Percentiles rank a stretch among this genome's conserved stretches.
Conservation (phyloP, 2,329 filamentous ascomycete species). For the Penicillium sp. region DNA sequence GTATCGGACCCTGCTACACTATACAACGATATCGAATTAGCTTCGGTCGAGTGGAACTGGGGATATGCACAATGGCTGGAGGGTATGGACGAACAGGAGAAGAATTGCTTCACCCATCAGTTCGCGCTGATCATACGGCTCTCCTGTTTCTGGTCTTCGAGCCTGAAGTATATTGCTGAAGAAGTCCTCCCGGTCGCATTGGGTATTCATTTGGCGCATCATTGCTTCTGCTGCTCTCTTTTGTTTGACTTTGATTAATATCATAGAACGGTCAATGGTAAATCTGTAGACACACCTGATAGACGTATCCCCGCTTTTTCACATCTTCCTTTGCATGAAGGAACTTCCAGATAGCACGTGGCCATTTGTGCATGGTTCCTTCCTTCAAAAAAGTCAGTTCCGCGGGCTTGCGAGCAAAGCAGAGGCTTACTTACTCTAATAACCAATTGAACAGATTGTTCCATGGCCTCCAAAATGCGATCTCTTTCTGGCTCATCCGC, state of each 20-base stretch:
- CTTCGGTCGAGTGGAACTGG: not conserved
- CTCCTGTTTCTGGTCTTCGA: not conserved
- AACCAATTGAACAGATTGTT: not conserved
- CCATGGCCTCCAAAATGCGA: not conserved
- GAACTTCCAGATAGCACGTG: not conserved
- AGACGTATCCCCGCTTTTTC: not conserved
- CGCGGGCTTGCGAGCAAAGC: not conserved
- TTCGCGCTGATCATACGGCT: not conserved
- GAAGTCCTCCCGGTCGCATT: not conserved
- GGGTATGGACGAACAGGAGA: not conserved
- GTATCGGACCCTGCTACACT: not conserved
- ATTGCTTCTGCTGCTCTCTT: not conserved
- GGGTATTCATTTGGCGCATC: not conserved
- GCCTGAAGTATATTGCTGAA: not conserved
- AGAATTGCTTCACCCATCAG: not conserved
- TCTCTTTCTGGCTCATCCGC: not conserved
- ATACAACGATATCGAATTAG: not conserved
- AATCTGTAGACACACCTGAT: not conserved
- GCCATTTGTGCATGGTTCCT: not conserved
- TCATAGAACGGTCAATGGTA: not conserved
- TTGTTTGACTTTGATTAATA: not conserved
- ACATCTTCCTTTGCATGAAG: not conserved
- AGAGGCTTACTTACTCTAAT: not conserved
- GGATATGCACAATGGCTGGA: not conserved
- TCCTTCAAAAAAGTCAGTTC: not conserved